These are phyloP conservation scores for Trichoderma asperelloides DNA, from an alignment of 495 filamentous ascomycete genomes.

Conservation along the genomic window DNA sequence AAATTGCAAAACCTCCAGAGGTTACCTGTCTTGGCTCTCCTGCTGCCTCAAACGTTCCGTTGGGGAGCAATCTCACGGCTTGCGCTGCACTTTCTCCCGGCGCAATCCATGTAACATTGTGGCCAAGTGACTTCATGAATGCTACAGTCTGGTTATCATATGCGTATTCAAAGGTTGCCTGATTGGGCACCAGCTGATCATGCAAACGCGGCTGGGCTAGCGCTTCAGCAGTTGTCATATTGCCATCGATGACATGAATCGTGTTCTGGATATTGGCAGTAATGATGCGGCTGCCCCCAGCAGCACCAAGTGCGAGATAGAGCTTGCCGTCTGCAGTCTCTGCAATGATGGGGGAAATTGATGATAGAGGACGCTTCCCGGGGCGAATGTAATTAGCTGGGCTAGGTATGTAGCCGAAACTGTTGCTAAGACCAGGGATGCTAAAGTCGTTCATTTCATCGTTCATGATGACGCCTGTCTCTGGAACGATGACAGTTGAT, in stretches of 20 bases:
- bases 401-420: conserved; percentile 67
- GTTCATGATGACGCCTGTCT: conserved; percentile 74
- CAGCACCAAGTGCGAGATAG: conserved; percentile 51
- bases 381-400: conserved; percentile 67
- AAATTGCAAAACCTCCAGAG: conserved; percentile 9
- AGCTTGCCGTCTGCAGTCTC: conserved; percentile 34
- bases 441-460: conserved; percentile 84
- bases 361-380: conserved; percentile 65
- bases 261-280: conserved; percentile 67
- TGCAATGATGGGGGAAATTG: conserved; percentile 62
- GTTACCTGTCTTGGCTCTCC: conserved; percentile 60
- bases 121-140: conserved; percentile 41
- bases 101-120: conserved; percentile 64
- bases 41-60: conserved; percentile 32
- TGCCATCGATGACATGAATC: conserved; percentile 59
- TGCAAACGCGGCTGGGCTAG: conserved; percentile 61
- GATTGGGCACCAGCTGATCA: conserved; percentile 66
- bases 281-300: conserved; percentile 73
- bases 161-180: conserved; percentile 53
- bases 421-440: conserved; percentile 59
- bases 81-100: conserved; percentile 57
- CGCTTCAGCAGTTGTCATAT: conserved; percentile 41
- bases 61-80: conserved; percentile 46
- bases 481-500: conserved; percentile 60
- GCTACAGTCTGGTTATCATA: conserved; percentile 59